These are phyloP conservation scores for Naganishia sp. DNA, from an alignment of 1,284 basidiomycete species.

Conservation along the genomic window DNA sequence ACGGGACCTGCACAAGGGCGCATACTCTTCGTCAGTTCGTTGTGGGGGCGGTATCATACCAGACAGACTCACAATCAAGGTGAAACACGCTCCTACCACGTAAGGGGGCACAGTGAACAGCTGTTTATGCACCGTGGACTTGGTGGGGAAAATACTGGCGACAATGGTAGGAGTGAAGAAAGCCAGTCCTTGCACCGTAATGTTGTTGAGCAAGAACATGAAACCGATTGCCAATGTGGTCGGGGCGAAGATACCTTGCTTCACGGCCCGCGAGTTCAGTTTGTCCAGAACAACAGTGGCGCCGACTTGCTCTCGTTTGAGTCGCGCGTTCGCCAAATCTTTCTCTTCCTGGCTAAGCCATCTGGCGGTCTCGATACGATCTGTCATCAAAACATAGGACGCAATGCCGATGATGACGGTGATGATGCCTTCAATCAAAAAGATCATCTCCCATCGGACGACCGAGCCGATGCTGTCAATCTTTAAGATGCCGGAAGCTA, in stretches of 20 bases:
- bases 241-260: conserved; percentile 39
- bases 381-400: conserved; percentile 45
- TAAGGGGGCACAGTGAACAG: conserved; percentile 51
- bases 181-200: conserved; percentile 41
- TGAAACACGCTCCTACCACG: conserved; percentile 43
- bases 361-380: conserved; percentile 45
- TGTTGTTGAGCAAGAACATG: conserved; percentile 54
- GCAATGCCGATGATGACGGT: conserved; percentile 44
- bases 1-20: conserved; percentile 25
- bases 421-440: conserved; percentile 52
- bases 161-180: conserved; percentile 44
- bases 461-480: conserved; percentile 21
- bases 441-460: conserved; percentile 38
- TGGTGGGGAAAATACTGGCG: conserved; percentile 47
- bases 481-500: conserved; percentile 27
- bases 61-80: conserved; percentile 33
- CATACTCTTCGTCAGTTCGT: too few relatives aligned
- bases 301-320: conserved; percentile 52
- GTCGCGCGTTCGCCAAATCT: conserved; percentile 25
- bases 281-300: conserved; percentile 43
- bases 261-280: conserved; percentile 37
- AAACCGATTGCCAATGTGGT: conserved; percentile 40
- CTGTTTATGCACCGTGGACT: conserved; percentile 46
- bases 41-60: neutral
- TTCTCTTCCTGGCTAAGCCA: conserved; percentile 50